Percentiles rank a stretch among this genome's conserved stretches.
Conservation (phyloP, 225 moss, liverwort and hornwort genomes). For the Physcomitrium patens region DNA sequence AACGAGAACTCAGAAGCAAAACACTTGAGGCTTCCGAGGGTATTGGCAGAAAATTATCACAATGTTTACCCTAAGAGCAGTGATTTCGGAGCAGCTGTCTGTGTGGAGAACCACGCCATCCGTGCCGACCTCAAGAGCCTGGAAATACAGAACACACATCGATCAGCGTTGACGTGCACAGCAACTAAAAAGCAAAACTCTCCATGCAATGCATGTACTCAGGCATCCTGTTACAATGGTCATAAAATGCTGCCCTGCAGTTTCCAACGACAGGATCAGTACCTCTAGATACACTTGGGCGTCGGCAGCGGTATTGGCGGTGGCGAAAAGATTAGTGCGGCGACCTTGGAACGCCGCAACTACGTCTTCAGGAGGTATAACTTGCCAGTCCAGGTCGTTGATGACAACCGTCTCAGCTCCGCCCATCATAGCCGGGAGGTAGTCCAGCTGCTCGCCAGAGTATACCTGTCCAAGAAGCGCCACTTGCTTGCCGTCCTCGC, state of each 20-base stretch:
- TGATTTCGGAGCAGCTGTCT: constrained; percentile 45
- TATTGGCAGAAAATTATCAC: not conserved
- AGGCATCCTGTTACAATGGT: no score
- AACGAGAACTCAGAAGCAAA: not conserved
- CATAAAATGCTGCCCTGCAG: no score
- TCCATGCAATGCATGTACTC: not conserved
- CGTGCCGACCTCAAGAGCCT: constrained; percentile 60
- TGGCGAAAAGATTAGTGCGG: constrained; percentile 77
- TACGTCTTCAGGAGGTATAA: constrained; percentile 83
- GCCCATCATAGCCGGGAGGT: constrained; percentile 61
- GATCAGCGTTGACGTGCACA: not conserved
- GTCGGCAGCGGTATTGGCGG: constrained; percentile 71
- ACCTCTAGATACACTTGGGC: constrained; percentile 81
- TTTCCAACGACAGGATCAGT: no score
- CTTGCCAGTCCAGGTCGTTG: constrained; percentile 84
- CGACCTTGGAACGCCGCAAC: constrained; percentile 90
- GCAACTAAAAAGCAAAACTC: not conserved
- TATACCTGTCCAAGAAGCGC: constrained; percentile 60
- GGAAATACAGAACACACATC: constrained; percentile 1
- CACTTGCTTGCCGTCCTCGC: constrained; percentile 54
- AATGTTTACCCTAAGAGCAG: constrained; percentile 43
- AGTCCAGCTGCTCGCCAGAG: constrained; percentile 68
- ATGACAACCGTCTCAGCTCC: constrained; percentile 78
- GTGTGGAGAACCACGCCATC: constrained; percentile 63
- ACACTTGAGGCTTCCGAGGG: no score